phyloP scores from a whole-genome alignment of 192 early-diverging fungal genomes.

The Podila epigama region DNA sequence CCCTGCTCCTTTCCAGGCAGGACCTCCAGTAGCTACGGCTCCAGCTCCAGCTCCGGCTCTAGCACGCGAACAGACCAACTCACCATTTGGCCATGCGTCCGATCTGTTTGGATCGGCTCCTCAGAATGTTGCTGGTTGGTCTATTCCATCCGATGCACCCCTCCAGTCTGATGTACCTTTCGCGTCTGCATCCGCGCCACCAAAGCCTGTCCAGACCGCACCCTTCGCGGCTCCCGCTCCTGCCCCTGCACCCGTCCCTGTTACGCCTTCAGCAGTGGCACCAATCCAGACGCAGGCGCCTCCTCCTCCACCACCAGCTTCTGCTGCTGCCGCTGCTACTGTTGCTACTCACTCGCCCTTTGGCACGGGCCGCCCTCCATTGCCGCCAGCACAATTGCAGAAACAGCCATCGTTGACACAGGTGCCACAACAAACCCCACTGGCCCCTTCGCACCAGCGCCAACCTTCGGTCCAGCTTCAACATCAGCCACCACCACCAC shows the following conservation, averaged over 20 bases:
- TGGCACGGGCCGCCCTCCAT: constrained; percentile 15
- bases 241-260: not conserved
- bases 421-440: constrained; percentile 5
- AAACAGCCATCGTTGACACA: constrained; percentile 11
- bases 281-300: not conserved
- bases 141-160: constrained; percentile 6
- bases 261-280: too few relatives aligned
- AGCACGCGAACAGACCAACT: constrained; percentile 15
- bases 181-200: not conserved
- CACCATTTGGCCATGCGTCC: constrained; percentile 19
- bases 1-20: not conserved
- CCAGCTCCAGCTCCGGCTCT: constrained; percentile 1
- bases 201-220: not conserved
- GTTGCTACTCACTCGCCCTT: not conserved
- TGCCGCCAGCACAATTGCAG: constrained; percentile 26
- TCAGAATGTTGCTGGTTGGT: constrained; percentile 33
- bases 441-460: constrained; percentile 16
- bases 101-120: constrained; percentile 38
- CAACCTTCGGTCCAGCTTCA: constrained; percentile 14
- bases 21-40: too few relatives aligned
- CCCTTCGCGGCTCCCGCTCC: not conserved
- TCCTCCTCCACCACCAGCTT: not conserved
- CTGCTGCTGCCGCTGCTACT: not conserved
- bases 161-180: not conserved
- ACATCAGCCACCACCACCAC: constrained; percentile 8